phyloP scores from a whole-genome alignment of 352 stramenopile genomes.

The Phytophthora hibernalis region DNA sequence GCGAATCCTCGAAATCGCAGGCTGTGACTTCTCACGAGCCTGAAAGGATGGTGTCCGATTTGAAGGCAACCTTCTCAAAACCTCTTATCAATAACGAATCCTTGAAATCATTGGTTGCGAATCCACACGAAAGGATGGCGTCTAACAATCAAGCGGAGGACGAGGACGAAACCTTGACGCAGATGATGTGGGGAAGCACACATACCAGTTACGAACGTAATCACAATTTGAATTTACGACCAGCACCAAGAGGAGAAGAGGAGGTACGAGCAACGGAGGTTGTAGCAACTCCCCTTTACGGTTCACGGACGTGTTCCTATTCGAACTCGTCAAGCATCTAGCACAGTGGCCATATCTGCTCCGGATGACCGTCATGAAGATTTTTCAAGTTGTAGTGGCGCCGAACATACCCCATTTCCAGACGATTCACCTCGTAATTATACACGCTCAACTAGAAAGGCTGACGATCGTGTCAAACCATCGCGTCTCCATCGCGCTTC shows the following conservation, averaged over 20 bases:
- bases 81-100: neutral
- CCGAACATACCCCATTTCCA: neutral
- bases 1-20: neutral
- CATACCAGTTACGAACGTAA: slow-evolving; percentile 23
- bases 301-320: slow-evolving; percentile 53
- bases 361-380: neutral
- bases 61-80: neutral
- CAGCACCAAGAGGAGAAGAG: neutral
- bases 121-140: neutral
- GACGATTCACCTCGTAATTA: neutral
- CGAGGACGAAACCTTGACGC: slow-evolving; percentile 15
- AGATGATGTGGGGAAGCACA: slow-evolving; percentile 23
- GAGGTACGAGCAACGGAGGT: neutral
- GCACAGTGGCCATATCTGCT: neutral
- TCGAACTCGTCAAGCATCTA: slow-evolving; percentile 14
- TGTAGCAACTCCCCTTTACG: slow-evolving; percentile 17
- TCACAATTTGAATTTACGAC: neutral
- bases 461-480: neutral
- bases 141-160: neutral
- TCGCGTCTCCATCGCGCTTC: neutral
- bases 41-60: no score
- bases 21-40: no score
- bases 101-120: neutral
- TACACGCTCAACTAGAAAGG: neutral
- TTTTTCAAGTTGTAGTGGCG: slow-evolving; percentile 1